These are phyloP conservation scores for Eimeria necatrix DNA, from an alignment of 169 alveolate species.

Conservation along the genomic window DNA sequence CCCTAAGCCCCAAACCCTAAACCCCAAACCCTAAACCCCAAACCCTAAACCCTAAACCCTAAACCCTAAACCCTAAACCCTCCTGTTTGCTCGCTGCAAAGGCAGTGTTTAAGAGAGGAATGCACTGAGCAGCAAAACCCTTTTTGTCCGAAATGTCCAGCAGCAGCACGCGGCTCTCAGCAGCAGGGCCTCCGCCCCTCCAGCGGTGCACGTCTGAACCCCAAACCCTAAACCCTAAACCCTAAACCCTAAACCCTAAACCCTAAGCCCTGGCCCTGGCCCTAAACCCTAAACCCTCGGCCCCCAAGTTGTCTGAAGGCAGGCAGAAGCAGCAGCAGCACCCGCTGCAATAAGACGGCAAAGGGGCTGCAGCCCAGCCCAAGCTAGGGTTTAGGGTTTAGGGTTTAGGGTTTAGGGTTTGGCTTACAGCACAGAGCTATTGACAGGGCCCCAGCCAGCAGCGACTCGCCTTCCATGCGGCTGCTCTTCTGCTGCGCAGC, in stretches of 20 bases:
- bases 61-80: conserved; percentile 34
- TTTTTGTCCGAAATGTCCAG: background rate
- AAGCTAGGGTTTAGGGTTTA: background rate
- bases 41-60: conserved; percentile 32
- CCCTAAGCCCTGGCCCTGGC: too few species aligned
- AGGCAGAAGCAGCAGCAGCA: too few species aligned
- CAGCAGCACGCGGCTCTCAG: background rate
- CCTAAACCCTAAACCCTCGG: too few species aligned
- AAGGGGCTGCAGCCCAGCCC: background rate
- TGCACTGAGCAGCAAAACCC: background rate
- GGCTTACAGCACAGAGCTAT: background rate
- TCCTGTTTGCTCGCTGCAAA: too few species aligned
- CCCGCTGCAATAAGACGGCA: background rate
- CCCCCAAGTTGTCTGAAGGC: too few species aligned
- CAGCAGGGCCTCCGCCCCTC: background rate
- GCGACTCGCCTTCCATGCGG: background rate
- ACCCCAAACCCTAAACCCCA: background rate
- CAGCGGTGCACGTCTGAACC: background rate
- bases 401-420: background rate
- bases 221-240: background rate
- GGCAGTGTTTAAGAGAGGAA: background rate
- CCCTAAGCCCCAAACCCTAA: background rate
- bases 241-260: background rate
- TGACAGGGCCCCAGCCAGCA: background rate
- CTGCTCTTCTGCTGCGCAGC: background rate